A percentile compares a stretch with the other conserved stretches of the same genome.
Evolutionary conservation across 2,329 filamentous ascomycete species (phyloP).

Genomic region (Bimuria novae-zelandiae): DNA sequence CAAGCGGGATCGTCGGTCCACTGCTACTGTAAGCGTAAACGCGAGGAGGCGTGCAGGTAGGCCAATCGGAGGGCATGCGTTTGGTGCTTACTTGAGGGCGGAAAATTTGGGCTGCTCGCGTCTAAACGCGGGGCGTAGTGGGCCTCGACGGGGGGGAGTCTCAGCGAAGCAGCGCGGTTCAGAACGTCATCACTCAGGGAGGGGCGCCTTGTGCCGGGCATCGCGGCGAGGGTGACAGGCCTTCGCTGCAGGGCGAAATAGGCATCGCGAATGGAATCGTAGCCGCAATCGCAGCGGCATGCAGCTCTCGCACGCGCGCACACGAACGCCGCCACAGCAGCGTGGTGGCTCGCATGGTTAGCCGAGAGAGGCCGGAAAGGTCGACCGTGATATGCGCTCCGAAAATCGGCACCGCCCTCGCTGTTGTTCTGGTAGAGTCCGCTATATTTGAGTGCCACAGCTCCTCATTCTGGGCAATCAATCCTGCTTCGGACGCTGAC

Average conservation of each 20-base stretch:
- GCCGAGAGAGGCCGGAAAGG: slow-evolving; percentile 26
- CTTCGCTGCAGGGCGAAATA: not conserved
- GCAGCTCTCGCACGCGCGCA: not conserved
- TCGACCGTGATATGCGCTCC: slow-evolving; percentile 27
- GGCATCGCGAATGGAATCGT: not conserved
- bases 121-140: slow-evolving; percentile 1
- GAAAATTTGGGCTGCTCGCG: not conserved
- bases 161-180: not conserved
- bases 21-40: no score
- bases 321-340: slow-evolving; percentile 3
- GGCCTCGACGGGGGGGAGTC: no score
- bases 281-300: not conserved
- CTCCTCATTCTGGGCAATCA: not conserved
- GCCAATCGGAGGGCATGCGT: not conserved
- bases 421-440: not conserved
- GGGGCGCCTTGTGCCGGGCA: not conserved
- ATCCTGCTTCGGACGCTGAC: not conserved
- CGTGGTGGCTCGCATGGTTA: slow-evolving; percentile 13
- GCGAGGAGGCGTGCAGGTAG: not conserved
- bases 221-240: not conserved
- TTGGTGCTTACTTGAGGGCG: no score
- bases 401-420: slow-evolving; percentile 32
- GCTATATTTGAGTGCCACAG: slow-evolving; percentile 6
- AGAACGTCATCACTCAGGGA: not conserved
- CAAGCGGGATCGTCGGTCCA: not conserved